Base-by-base conservation (phyloP, 2,329 filamentous ascomycete genomes). In the Scopulariopsis brevicaulis region DNA sequence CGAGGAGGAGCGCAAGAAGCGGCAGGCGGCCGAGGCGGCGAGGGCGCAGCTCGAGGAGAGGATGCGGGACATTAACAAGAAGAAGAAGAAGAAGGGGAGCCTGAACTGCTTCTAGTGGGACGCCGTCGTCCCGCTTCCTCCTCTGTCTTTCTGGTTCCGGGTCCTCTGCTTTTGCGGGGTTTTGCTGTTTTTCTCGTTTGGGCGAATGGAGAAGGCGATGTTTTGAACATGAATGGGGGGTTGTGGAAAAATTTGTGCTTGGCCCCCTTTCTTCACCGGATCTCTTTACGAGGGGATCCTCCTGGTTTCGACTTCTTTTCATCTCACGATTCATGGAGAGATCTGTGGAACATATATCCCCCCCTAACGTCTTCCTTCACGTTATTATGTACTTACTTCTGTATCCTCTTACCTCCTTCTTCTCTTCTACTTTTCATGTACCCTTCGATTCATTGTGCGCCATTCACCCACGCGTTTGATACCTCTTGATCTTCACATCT, bases 1-100 rank as follows among this genome's bases (percentile, higher is more conserved):
- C 24, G 95, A 99, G 70, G 93, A 99, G 73, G 94, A 99, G 79
- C 84, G 93, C 65, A 93, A 90, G 76, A 95, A 96, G 75, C 82
- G 94, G 60, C 81, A 90, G 63, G 89, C 93, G 62, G 92, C 95
- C 40, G 94, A 99, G 76, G 84, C 88, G 63, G 94, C 94, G 51
- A 81, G 89, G 57, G 89, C 87, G 46, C 89, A 96, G 67, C 82
- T 99, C 28, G 93, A 99, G 74, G 90, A 96, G 76, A 84, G 93
- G 59, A 99, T 99, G 85, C 91, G 93, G 67, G 86, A 89, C 59
- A 87, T 94, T 70, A 92, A 86, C 76, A 94, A 95, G 79, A 96
- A 93, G 81, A 92, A 95, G 83, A 50, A 50, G 46, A 92, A 91
- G 80, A 96, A 96, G 82, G 85, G 87, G 67, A 92, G 88, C 64